Evolutionary conservation across 2,329 filamentous ascomycete genomes (phyloP).

Genomic region (Orbilia quercus): DNA sequence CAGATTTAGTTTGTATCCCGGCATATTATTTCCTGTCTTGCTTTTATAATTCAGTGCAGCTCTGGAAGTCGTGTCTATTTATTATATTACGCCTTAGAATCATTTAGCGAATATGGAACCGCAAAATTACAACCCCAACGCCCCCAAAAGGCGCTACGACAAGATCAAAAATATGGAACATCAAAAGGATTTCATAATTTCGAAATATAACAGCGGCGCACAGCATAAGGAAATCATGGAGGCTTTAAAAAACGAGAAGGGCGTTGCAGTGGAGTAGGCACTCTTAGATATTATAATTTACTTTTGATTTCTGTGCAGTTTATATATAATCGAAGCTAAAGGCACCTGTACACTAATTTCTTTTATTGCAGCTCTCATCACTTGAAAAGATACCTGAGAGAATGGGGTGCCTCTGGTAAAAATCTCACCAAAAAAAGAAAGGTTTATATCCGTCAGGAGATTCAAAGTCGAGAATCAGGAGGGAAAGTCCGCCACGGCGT

Average conservation of each 20-base stretch:
- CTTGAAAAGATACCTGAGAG: slow-evolving; percentile 13
- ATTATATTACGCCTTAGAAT: not conserved
- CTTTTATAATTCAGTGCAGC: no score
- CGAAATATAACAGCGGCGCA: slow-evolving; percentile 11
- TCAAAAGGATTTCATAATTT: slow-evolving; percentile 16
- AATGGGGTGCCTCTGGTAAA: slow-evolving; percentile 11
- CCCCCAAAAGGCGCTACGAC: slow-evolving; percentile 11
- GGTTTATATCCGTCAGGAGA: slow-evolving; percentile 8
- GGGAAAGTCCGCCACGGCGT: slow-evolving; percentile 5
- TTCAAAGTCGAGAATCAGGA: slow-evolving; percentile 3
- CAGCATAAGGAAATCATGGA: slow-evolving; percentile 20
- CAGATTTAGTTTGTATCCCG: no score
- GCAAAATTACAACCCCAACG: slow-evolving; percentile 5
- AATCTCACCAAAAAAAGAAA: slow-evolving; percentile 10
- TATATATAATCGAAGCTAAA: no score
- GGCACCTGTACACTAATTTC: not conserved
- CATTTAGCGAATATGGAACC: slow-evolving; percentile 5
- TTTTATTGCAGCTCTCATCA: slow-evolving; percentile 9
- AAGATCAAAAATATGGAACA: slow-evolving; percentile 16
- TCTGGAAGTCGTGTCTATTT: no score
- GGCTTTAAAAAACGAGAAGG: slow-evolving; percentile 14
- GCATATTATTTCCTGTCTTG: no score
- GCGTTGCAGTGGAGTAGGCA: slow-evolving; percentile 13
- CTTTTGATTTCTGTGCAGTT: no score
- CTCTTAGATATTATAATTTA: not conserved